These are phyloP conservation scores for Globisporangium spinosum DNA, from an alignment of 352 stramenopile species.

Conservation along the genomic window DNA sequence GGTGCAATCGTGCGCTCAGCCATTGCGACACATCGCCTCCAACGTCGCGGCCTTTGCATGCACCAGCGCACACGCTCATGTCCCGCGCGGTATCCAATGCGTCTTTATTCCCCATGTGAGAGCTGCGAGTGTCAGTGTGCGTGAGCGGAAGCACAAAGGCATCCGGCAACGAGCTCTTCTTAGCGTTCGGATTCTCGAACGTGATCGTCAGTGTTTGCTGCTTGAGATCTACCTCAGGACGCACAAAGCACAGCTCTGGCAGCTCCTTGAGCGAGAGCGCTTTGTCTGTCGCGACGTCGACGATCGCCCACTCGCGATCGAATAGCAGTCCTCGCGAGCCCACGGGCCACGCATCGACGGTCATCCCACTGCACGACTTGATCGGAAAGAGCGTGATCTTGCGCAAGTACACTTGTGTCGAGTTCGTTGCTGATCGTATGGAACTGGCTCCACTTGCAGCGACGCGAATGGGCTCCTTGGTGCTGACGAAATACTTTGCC, in stretches of 20 bases:
- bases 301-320: constrained; percentile 73
- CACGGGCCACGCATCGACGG: constrained; percentile 52
- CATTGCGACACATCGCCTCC: constrained; percentile 50
- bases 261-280: constrained; percentile 58
- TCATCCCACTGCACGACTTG: constrained; percentile 71
- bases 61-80: constrained; percentile 50
- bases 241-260: constrained; percentile 57
- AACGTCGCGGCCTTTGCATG: constrained; percentile 51
- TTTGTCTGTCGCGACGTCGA: constrained; percentile 45
- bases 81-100: constrained; percentile 21
- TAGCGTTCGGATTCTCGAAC: constrained; percentile 17
- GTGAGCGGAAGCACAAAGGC: constrained; percentile 40
- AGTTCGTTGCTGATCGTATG: not conserved
- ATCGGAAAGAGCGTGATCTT: constrained; percentile 73
- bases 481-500: constrained; percentile 58
- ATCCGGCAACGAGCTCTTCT: not conserved
- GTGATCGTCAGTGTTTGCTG: constrained; percentile 54
- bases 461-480: constrained; percentile 11
- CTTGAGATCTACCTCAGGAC: constrained; percentile 54
- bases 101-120: constrained; percentile 20
- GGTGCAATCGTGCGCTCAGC: constrained; percentile 58
- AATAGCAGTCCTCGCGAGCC: constrained; percentile 57
- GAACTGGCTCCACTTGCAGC: not conserved
- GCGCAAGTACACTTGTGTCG: constrained; percentile 24
- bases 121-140: constrained; percentile 19